Percentiles rank a stretch among this genome's conserved stretches.
Conservation (phyloP, 1,284 basidiomycete genomes). For the Trichosporon sp. region DNA sequence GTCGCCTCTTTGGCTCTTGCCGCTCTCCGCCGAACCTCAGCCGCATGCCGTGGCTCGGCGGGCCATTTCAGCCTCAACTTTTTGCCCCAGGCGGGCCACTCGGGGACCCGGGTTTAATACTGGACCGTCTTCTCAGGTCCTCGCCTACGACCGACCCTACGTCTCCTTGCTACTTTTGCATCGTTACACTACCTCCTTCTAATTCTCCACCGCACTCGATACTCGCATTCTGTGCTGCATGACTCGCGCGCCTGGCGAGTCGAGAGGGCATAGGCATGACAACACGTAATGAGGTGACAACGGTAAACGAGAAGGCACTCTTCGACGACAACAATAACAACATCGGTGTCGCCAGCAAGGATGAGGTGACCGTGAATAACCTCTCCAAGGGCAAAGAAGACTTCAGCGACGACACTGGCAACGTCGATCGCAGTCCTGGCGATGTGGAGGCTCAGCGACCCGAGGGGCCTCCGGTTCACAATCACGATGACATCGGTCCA, state of each 20-base stretch:
- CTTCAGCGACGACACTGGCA: not conserved
- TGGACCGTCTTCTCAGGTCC: no score
- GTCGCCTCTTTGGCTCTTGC: not conserved
- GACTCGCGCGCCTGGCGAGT: constrained; percentile 14
- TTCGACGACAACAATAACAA: not conserved
- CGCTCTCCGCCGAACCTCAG: not conserved
- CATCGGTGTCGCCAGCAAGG: not conserved
- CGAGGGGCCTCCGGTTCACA: not conserved
- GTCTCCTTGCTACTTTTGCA: not conserved
- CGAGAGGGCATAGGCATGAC: constrained; percentile 13
- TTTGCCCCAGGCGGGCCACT: no score
- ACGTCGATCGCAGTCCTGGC: not conserved
- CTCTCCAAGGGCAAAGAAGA: not conserved
- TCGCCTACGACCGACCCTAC: no score
- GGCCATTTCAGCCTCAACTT: no score
- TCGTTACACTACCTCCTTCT: not conserved
- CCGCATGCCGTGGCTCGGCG: not conserved
- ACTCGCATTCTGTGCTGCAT: constrained; percentile 1
- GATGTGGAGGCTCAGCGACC: constrained; percentile 18
- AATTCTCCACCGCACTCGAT: not conserved
- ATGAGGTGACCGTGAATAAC: not conserved
- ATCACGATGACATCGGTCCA: constrained; percentile 41
- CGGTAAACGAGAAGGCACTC: not conserved
- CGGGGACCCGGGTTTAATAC: no score
- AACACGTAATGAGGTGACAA: constrained; percentile 13